Evolutionary conservation across 495 filamentous ascomycete genomes (phyloP).

Genomic region (Xylaria intraflava): DNA sequence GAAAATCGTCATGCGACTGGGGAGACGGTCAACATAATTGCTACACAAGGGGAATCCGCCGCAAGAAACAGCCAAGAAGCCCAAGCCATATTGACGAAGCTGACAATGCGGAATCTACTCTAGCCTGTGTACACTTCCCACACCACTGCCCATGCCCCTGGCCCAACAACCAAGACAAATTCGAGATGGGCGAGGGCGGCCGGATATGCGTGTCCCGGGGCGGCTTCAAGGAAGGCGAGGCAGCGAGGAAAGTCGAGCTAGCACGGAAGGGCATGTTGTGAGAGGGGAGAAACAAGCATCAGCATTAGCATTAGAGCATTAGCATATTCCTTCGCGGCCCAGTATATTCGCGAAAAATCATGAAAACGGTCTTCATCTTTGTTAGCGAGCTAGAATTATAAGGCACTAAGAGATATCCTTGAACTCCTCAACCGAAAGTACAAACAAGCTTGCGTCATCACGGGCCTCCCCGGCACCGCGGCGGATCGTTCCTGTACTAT

Average conservation of each 20-base stretch:
- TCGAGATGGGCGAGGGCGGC: slow-evolving; percentile 77
- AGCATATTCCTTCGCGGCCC: neutral
- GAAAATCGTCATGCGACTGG: neutral
- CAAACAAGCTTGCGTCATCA: neutral
- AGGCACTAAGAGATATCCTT: neutral
- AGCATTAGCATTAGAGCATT: no score
- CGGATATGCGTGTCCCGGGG: slow-evolving; percentile 76
- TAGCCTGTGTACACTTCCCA: slow-evolving; percentile 82
- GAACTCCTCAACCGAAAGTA: neutral
- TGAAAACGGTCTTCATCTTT: slow-evolving; percentile 1
- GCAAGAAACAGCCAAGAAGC: neutral
- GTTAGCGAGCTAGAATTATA: neutral
- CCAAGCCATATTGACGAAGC: neutral
- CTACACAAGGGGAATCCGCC: neutral
- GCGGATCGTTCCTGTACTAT: no score
- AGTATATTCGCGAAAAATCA: neutral
- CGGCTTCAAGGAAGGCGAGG: slow-evolving; percentile 69
- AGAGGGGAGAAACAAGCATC: slow-evolving; percentile 26
- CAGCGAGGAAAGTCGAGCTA: slow-evolving; percentile 71
- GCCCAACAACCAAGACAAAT: slow-evolving; percentile 75
- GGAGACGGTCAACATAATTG: no score
- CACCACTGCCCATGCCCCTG: slow-evolving; percentile 91
- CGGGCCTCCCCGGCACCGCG: neutral
- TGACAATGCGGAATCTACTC: neutral
- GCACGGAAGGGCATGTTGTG: slow-evolving; percentile 76